These are phyloP conservation scores for Eragrostis curvula DNA, from an alignment of 176 grass and related monocot species.

Conservation along the genomic window DNA sequence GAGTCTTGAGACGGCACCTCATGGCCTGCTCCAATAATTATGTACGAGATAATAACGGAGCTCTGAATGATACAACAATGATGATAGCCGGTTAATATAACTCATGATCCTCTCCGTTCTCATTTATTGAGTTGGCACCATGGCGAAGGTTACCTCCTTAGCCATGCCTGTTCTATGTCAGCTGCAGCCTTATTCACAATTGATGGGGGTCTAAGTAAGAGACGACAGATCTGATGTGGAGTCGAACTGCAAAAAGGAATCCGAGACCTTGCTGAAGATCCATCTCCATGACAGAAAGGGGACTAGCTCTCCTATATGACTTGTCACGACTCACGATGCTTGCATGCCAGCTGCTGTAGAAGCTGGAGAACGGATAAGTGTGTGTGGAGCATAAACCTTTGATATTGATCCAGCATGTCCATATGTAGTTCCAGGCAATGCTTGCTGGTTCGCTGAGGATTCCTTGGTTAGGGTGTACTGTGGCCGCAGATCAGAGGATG, in stretches of 20 bases:
- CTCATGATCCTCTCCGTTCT: constrained; percentile 39
- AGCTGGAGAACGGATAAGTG: constrained; percentile 50
- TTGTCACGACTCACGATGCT: constrained; percentile 13
- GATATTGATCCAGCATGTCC: constrained; percentile 48
- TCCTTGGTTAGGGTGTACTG: constrained; percentile 54
- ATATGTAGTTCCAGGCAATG: constrained; percentile 42
- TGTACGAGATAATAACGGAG: constrained; percentile 36
- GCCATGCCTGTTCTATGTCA: constrained; percentile 55
- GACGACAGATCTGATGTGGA: constrained; percentile 18
- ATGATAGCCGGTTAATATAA: constrained; percentile 25
- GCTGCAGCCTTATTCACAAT: constrained; percentile 59
- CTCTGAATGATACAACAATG: constrained; percentile 23
- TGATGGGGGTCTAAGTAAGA: constrained; percentile 28
- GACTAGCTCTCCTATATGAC: constrained; percentile 35
- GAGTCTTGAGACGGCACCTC: constrained; percentile 25
- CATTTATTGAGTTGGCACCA: constrained; percentile 45
- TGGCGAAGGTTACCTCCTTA: constrained; percentile 24
- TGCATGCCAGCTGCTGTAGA: constrained; percentile 43
- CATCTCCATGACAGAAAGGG: constrained; percentile 30
- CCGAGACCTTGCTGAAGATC: constrained; percentile 41
- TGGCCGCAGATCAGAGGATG: constrained; percentile 53
- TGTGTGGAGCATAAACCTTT: constrained; percentile 59
- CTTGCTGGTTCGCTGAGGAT: constrained; percentile 35
- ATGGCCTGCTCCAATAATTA: constrained; percentile 43
- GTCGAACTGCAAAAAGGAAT: constrained; percentile 44